Percentiles rank a stretch among this genome's conserved stretches.
phyloP scores from a whole-genome alignment of 148 eudicot genomes.

The Oxyria digyna region DNA sequence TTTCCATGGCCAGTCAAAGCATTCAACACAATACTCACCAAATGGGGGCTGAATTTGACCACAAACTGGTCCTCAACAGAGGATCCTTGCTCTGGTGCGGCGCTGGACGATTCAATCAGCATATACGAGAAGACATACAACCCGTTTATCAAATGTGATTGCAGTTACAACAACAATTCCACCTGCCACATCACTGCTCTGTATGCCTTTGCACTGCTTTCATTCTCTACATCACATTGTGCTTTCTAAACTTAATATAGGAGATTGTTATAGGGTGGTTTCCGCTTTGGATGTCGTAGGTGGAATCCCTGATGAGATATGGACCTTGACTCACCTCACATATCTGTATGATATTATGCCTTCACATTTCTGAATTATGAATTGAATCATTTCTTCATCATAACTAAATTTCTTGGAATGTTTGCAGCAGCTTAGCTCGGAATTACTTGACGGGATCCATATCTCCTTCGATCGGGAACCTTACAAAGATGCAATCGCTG shows the following conservation, averaged over 20 bases:
- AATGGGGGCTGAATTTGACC: not conserved
- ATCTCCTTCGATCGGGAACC: constrained; percentile 55
- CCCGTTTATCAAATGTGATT: constrained; percentile 64
- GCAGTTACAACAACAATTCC: constrained; percentile 24
- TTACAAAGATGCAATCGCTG: constrained; percentile 56
- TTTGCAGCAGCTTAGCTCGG: constrained; percentile 35
- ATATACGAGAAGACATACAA: constrained; percentile 11
- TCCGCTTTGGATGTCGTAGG: constrained; percentile 4
- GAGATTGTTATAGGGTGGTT: constrained; percentile 3
- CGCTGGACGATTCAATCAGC: constrained; percentile 10
- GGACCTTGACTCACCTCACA: constrained; percentile 12
- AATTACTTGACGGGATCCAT: constrained; percentile 66
- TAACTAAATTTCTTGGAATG: not conserved
- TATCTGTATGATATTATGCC: constrained; percentile 3
- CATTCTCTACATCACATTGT: no score
- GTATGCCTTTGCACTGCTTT: constrained; percentile 21
- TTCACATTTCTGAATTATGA: not conserved
- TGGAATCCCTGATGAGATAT: constrained; percentile 10
- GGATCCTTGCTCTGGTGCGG: constrained; percentile 44
- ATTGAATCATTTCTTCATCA: not conserved
- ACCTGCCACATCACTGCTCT: constrained; percentile 51
- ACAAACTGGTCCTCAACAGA: constrained; percentile 20
- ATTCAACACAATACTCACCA: not conserved
- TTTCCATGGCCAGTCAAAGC: constrained; percentile 7
- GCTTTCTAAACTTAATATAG: no score